Evolutionary conservation across 192 early-diverging fungal species (phyloP), one percentile per base, ranked within the genome.

Genomic region (Coemansia sp.): DNA sequence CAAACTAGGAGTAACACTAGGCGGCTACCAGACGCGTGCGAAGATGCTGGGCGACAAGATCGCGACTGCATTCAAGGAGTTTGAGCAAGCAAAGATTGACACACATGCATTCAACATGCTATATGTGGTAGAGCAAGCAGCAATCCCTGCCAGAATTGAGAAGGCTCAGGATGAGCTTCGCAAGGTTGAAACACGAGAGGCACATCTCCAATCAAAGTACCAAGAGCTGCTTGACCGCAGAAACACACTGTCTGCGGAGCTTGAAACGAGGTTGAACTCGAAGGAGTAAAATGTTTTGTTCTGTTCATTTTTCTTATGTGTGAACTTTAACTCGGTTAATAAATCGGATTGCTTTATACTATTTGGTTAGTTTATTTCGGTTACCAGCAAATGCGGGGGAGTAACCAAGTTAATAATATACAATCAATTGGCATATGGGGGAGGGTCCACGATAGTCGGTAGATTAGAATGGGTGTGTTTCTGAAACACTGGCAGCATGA

Each of bases 1-100:
- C 69, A 91, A 91, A 62, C 71, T 95, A 21, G 84, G 76, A 12
- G 83, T 96, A 15, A 83, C 84, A 8, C 74, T 97, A 47, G 95
- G 95, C 55, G 95, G 95, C 36, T 94, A 95, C 75, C 86, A 92
- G 81, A 71, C 85, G 6, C 87, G 94, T 39, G 83, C 90, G 12
- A 84, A 83, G 55, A 68, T 85, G 59, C 68, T 97, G 21, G 47
- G 72, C n/a, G 86, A 88, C 16, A 88, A 93, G 48, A 79, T 92
- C 11, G 41, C 65, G 0, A 74, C 80, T 8, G 77, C 84, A 0
- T 87, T 82, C 72, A 86, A 88, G 43, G 88, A 89, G 46, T 68
- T 87, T 32, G 85, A 88, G 62, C 74, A 87, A 39, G 73, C 82
- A 4, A 75, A 80, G 58, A 56, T 89, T 12, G 91, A 94, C 70